Conservation (phyloP, 306 rosid species). For the Arachis stenosperma region DNA sequence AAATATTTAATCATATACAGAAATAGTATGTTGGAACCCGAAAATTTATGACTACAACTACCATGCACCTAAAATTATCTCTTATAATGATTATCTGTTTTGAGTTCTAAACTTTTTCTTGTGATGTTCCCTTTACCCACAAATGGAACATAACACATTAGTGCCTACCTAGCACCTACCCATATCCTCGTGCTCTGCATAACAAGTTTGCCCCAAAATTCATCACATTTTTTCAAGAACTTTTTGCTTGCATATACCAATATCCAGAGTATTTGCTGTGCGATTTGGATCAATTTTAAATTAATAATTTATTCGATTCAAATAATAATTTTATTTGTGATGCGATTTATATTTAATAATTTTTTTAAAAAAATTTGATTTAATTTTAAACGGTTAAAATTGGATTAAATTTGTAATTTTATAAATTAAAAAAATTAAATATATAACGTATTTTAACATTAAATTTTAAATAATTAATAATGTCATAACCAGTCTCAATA, state of each 20-base stretch:
- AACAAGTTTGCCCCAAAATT: constrained; percentile 6
- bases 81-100: not conserved
- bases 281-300: too few species aligned
- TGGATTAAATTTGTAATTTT: too few species aligned
- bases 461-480: too few species aligned
- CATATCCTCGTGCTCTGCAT: constrained; percentile 26
- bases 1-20: not conserved
- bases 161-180: constrained; percentile 15
- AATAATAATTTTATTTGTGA: too few species aligned
- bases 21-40: not conserved
- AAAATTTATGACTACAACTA: constrained; percentile 10
- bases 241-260: not conserved
- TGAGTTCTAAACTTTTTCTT: constrained; percentile 2
- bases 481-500: too few species aligned
- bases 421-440: too few species aligned
- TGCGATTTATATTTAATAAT: too few species aligned
- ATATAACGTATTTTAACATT: too few species aligned
- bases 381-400: too few species aligned
- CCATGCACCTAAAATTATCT: not conserved
- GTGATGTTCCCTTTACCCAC: constrained; percentile 1
- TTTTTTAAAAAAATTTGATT: too few species aligned
- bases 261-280: too few species aligned
- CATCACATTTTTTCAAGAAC: not conserved
- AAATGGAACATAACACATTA: constrained; percentile 5
- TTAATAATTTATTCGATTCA: too few species aligned